Base-by-base conservation (phyloP, 768 basidiomycete genomes). In the Crucibulum laeve region DNA sequence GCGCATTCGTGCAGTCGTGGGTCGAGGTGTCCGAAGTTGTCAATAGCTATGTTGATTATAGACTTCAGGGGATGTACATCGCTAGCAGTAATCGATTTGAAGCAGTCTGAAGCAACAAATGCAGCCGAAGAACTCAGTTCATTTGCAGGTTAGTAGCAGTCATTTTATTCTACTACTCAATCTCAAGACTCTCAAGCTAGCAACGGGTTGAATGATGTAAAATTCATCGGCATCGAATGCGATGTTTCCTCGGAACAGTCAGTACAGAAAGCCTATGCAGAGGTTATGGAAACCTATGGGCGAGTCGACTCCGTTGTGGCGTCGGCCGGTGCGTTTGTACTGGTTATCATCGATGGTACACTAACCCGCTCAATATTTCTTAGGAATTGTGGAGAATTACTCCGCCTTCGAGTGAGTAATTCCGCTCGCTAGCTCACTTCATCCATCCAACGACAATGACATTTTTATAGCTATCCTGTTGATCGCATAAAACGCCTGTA, bases 351-450 rank as follows among this genome's bases (percentile, higher is more conserved):
- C 24, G 8, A 24, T 40, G 36, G 28, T 40, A 30, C 24, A 25
- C 30, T 21, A 30, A 14, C 11, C 11, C 13, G 14, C 17, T 24
- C 22, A 39, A 8, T 17, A 25, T 32, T 13, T 30, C 19, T 25
- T 58, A 88, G 88, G 88, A 26, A 89, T 91, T 48, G 81, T 87
- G 52, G 87, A 94, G 67, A 94, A 93, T 67, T 88, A 85, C 62
- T 69, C 89, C 26, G 91, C 91, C 1, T 74, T 91, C 43, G 89
- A 92, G 80, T 92, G 58, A 58, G 77, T 66, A 18, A n/a, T 28
- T 10, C 18, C 3, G 17, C 11, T 25, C 22, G 21, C 22, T 3
- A 11, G 33, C 23, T 22, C 32, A n/a, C 18, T 38, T 11, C 57
- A 25, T 54, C 2, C 5, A 14, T 30, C 13, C 18, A 17, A 30